Percentiles rank a stretch among this genome's conserved stretches.
phyloP scores from a whole-genome alignment of 1,284 basidiomycete species.

The Porodaedalea pini region DNA sequence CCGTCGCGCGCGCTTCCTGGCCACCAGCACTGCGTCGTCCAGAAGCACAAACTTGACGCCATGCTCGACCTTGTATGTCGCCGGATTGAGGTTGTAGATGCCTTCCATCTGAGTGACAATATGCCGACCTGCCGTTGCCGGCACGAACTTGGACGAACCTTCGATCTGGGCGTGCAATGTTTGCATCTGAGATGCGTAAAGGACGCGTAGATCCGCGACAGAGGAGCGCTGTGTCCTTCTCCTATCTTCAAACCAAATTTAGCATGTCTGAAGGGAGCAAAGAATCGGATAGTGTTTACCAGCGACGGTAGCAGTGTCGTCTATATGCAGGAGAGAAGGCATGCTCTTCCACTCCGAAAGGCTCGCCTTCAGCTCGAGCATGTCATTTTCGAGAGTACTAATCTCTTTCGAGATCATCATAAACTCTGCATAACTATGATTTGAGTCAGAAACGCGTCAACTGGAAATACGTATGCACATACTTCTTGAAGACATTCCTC shows the following conservation, averaged over 20 bases:
- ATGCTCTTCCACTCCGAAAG: constrained; percentile 94
- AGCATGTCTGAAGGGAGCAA: background rate
- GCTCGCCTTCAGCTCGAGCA: constrained; percentile 94
- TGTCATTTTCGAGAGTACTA: constrained; percentile 92
- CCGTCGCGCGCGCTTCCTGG: constrained; percentile 57
- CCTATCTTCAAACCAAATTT: constrained; percentile 36
- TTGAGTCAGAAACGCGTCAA: constrained; percentile 4
- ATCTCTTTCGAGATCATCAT: constrained; percentile 97
- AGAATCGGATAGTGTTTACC: constrained; percentile 34
- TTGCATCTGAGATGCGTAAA: constrained; percentile 94
- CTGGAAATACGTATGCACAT: constrained; percentile 1
- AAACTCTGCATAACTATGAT: constrained; percentile 86
- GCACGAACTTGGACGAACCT: constrained; percentile 95
- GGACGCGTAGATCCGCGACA: constrained; percentile 85
- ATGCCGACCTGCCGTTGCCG: constrained; percentile 86
- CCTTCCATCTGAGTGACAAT: constrained; percentile 85
- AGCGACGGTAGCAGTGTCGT: constrained; percentile 61
- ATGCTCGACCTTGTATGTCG: constrained; percentile 92
- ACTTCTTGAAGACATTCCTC: constrained; percentile 90
- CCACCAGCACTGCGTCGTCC: constrained; percentile 89
- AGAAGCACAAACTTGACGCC: constrained; percentile 87
- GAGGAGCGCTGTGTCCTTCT: constrained; percentile 80
- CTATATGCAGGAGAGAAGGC: constrained; percentile 88
- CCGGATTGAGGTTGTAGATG: constrained; percentile 85
- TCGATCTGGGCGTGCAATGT: constrained; percentile 88